Evolutionary conservation across 228 moss, liverwort and hornwort genomes (phyloP).

Genomic region (Sphagnum fallax): DNA sequence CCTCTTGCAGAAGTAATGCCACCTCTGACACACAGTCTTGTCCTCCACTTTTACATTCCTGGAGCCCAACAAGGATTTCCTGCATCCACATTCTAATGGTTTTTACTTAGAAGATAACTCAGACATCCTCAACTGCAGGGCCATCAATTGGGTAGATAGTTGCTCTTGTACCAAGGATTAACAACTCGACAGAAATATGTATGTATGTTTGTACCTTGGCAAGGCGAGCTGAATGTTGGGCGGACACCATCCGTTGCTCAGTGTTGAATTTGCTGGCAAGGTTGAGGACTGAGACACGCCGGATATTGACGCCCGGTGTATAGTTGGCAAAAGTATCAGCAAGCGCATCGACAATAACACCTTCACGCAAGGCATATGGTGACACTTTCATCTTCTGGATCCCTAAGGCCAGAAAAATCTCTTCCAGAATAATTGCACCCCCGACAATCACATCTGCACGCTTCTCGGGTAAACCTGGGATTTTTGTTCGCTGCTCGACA

Average conservation of each 20-base stretch:
- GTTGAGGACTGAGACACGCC: slow-evolving; percentile 38
- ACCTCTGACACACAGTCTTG: slow-evolving; percentile 31
- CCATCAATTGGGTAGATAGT: too few relatives aligned
- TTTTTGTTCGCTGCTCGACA: slow-evolving; percentile 48
- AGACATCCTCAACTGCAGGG: too few relatives aligned
- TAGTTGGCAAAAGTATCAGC: slow-evolving; percentile 39
- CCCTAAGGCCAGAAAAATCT: slow-evolving; percentile 50
- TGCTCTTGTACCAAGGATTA: too few relatives aligned
- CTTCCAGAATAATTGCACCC: slow-evolving; percentile 54
- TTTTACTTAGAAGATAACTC: too few relatives aligned
- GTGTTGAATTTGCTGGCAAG: slow-evolving; percentile 57
- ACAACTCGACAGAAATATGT: too few relatives aligned
- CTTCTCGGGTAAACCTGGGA: slow-evolving; percentile 53
- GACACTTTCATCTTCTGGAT: slow-evolving; percentile 56
- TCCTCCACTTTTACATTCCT: slow-evolving; percentile 23
- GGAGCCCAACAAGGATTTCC: slow-evolving; percentile 48
- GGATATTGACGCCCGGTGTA: slow-evolving; percentile 47
- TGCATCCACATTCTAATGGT: slow-evolving; percentile 7
- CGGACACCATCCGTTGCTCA: slow-evolving; percentile 55
- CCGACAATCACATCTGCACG: slow-evolving; percentile 63
- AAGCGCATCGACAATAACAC: slow-evolving; percentile 54
- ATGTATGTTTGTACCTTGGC: slow-evolving; percentile 27
- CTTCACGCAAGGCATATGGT: slow-evolving; percentile 49
- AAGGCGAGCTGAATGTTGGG: slow-evolving; percentile 49
- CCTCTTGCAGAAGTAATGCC: slow-evolving; percentile 19